These are phyloP conservation scores for Pittosporum tobira DNA, from an alignment of 129 eudicot genomes.

Conservation along the genomic window DNA sequence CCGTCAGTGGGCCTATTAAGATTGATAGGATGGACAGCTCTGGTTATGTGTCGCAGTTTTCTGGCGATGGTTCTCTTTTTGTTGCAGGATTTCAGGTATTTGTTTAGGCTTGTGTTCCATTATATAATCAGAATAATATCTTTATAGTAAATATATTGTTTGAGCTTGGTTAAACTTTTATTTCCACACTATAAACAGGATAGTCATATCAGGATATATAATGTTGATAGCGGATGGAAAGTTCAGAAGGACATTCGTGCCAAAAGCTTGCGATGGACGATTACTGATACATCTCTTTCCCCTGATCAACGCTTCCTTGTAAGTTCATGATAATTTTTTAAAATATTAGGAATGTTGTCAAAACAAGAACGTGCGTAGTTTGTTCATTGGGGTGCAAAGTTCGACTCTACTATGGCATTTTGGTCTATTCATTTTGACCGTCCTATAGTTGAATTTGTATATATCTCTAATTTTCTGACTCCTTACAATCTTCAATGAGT, in stretches of 20 bases:
- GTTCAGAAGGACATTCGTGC: conserved; percentile 76
- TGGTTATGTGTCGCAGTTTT: conserved; percentile 83
- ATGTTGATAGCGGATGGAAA: conserved; percentile 64
- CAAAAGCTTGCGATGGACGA: conserved; percentile 83
- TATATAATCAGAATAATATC: neutral
- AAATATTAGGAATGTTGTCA: neutral
- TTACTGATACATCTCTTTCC: conserved; percentile 85
- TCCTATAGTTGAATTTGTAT: neutral
- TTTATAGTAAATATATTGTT: neutral
- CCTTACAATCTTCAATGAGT: neutral
- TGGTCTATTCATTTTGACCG: neutral
- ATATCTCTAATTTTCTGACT: neutral
- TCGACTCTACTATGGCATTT: neutral
- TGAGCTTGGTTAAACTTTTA: neutral
- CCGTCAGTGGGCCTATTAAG: conserved; percentile 48
- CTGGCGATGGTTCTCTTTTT: conserved; percentile 74
- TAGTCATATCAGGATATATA: conserved; percentile 68
- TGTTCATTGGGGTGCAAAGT: neutral
- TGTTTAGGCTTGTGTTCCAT: neutral
- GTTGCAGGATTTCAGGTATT: conserved; percentile 89
- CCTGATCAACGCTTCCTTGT: conserved; percentile 90
- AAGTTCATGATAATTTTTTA: conserved; percentile 20
- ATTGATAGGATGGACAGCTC: conserved; percentile 61
- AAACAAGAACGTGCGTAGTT: neutral
- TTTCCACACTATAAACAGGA: conserved; percentile 34